Evolutionary conservation across 2,329 filamentous ascomycete species (phyloP).

Genomic region (Ascochyta koolunga): DNA sequence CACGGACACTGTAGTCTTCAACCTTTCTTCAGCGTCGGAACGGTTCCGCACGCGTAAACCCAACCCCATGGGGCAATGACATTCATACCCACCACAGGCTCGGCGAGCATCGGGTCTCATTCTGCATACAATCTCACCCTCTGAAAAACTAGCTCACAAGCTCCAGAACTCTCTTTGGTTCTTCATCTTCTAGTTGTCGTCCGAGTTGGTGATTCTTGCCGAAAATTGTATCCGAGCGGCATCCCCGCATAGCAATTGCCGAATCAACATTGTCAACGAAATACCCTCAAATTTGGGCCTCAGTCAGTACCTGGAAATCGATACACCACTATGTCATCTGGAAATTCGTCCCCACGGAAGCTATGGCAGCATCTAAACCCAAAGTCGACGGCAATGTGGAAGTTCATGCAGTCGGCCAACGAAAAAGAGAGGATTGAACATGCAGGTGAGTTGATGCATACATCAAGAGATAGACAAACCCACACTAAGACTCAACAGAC

Average conservation of each 20-base stretch:
- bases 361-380: slow-evolving; percentile 56
- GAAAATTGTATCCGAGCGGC: background rate
- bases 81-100: background rate
- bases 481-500: slow-evolving; percentile 52
- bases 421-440: slow-evolving; percentile 57
- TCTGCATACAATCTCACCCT: background rate
- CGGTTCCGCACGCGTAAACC: background rate
- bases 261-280: background rate
- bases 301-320: background rate
- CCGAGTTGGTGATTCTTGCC: background rate
- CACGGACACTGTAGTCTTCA: too few relatives aligned
- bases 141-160: background rate
- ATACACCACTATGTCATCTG: background rate
- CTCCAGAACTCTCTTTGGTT: background rate
- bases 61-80: slow-evolving; percentile 3
- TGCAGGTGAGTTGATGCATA: slow-evolving; percentile 58
- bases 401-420: slow-evolving; percentile 65
- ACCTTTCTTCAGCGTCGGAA: background rate
- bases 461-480: background rate
- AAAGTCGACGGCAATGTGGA: slow-evolving; percentile 52
- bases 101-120: background rate
- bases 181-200: background rate
- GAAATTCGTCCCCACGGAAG: slow-evolving; percentile 46
- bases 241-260: slow-evolving; percentile 7
- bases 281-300: background rate